These are phyloP conservation scores for Linaria vulgaris DNA, from an alignment of 257 asterid genomes.

Conservation along the genomic window DNA sequence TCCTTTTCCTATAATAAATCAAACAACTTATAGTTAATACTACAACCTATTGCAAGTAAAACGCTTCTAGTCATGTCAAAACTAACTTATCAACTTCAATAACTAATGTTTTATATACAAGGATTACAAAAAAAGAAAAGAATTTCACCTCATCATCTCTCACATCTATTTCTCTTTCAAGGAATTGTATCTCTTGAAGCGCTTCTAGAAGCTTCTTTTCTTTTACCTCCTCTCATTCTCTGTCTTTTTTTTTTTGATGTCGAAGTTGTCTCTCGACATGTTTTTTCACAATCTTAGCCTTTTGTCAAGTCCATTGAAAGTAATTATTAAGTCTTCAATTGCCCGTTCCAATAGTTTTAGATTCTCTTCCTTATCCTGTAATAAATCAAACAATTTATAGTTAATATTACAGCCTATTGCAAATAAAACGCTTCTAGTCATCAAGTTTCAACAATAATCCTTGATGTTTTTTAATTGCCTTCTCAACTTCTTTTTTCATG, in stretches of 20 bases:
- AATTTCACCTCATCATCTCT: conserved; percentile 71
- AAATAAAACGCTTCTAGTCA: conserved; percentile 6
- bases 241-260: too few species aligned
- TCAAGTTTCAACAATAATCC: conserved; percentile 33
- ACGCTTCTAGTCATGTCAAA: conserved; percentile 23
- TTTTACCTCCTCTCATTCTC: conserved; percentile 60
- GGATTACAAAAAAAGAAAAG: too few species aligned
- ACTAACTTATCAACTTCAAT: conserved; percentile 33
- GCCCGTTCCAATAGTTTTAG: conserved; percentile 83
- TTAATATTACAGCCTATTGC: conserved; percentile 1
- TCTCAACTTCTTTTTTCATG: conserved; percentile 28
- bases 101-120: too few species aligned
- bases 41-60: neutral
- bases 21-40: neutral
- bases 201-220: conserved; percentile 62
- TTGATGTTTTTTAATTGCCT: conserved; percentile 30
- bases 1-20: conserved; percentile 75
- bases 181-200: conserved; percentile 59
- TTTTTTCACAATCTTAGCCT: conserved; percentile 82
- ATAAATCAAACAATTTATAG: conserved; percentile 6
- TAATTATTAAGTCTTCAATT: conserved; percentile 84
- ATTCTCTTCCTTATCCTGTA: conserved; percentile 81
- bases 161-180: conserved; percentile 75
- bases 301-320: conserved; percentile 76
- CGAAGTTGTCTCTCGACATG: conserved; percentile 87